These are phyloP conservation scores for Penicillium sp. DNA, from an alignment of 2,329 filamentous ascomycete species.

Conservation along the genomic window DNA sequence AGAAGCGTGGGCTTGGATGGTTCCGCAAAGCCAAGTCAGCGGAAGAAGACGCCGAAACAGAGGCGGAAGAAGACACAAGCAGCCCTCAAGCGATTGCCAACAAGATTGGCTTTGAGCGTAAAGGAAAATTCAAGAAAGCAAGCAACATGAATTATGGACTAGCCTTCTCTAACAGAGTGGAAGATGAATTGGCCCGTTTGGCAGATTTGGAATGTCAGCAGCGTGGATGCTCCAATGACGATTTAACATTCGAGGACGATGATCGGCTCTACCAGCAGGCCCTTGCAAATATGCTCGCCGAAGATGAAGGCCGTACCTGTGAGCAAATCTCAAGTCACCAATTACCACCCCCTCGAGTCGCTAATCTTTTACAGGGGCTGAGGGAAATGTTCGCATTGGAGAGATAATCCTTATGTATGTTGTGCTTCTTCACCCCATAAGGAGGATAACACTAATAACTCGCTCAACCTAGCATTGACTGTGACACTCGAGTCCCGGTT, in stretches of 20 bases:
- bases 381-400: constrained; percentile 78
- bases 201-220: constrained; percentile 21
- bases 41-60: background rate
- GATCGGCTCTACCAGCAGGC: constrained; percentile 34
- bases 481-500: constrained; percentile 61
- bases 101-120: constrained; percentile 46
- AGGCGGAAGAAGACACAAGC: background rate
- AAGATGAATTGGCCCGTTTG: constrained; percentile 49
- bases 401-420: constrained; percentile 61
- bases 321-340: background rate
- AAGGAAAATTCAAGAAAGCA: constrained; percentile 66
- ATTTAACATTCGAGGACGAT: constrained; percentile 32
- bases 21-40: constrained; percentile 4
- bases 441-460: background rate
- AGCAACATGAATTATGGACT: constrained; percentile 72
- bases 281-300: constrained; percentile 43
- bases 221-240: constrained; percentile 6
- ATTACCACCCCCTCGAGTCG: background rate
- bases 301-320: constrained; percentile 33
- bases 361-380: constrained; percentile 53
- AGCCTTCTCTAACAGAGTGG: constrained; percentile 56
- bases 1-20: constrained; percentile 23
- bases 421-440: background rate
- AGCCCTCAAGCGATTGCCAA: constrained; percentile 10
- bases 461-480: constrained; percentile 47